A percentile compares a stretch with the other conserved stretches of the same genome.
Evolutionary conservation across 2,329 filamentous ascomycete species (phyloP).

Genomic region (Claviceps humidiphila): DNA sequence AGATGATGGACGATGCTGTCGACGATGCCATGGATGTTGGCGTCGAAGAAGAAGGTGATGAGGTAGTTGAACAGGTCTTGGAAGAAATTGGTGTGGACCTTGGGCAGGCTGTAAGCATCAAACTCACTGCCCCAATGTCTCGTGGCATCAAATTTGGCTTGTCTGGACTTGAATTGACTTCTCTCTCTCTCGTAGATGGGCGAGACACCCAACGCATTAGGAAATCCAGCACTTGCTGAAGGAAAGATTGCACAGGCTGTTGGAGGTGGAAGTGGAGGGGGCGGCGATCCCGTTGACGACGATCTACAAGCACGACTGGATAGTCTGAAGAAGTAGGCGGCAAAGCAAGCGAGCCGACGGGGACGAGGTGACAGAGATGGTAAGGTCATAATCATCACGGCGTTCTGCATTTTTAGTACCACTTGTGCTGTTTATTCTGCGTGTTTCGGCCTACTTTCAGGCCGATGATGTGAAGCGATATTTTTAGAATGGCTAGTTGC

Average conservation of each 20-base stretch:
- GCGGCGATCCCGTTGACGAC: constrained; percentile 58
- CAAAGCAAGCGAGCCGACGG: constrained; percentile 12
- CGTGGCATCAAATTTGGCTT: background rate
- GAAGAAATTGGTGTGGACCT: constrained; percentile 96
- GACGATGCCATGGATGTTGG: constrained; percentile 88
- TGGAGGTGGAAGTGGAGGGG: constrained; percentile 29
- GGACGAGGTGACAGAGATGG: background rate
- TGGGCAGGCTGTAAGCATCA: constrained; percentile 60
- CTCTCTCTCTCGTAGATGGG: constrained; percentile 52
- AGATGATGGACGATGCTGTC: constrained; percentile 99
- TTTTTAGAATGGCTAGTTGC: background rate
- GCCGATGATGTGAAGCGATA: background rate
- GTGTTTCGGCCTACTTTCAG: background rate
- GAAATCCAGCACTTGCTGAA: constrained; percentile 59
- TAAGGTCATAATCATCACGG: background rate
- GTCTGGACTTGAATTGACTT: constrained; percentile 3
- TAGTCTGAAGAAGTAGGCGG: constrained; percentile 51
- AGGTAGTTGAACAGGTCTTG: constrained; percentile 90
- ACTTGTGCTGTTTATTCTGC: background rate
- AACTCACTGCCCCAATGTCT: background rate
- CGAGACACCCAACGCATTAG: constrained; percentile 76
- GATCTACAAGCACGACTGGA: constrained; percentile 89
- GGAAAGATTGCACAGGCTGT: constrained; percentile 76
- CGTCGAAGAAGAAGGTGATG: constrained; percentile 89
- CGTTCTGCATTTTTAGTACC: background rate